Percentiles rank a stretch among this genome's conserved stretches.
phyloP scores from a whole-genome alignment of 306 rosid species.

The Glycine soja region DNA sequence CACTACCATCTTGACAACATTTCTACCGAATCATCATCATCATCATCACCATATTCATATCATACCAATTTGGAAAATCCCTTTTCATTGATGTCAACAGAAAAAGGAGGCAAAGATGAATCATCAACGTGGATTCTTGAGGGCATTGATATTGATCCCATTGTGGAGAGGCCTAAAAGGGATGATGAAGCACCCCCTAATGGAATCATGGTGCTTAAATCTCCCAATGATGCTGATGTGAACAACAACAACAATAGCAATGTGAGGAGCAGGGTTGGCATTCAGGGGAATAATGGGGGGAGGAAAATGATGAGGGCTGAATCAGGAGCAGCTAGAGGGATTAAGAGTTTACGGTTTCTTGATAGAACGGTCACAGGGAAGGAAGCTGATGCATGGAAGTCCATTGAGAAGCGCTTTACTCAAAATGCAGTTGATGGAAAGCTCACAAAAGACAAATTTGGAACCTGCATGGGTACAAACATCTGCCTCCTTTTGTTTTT shows the following conservation, averaged over 20 bases:
- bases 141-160: conserved; percentile 61
- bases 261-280: conserved; percentile 48
- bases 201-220: conserved; percentile 8
- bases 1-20: background rate
- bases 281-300: conserved; percentile 23
- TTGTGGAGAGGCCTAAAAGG: conserved; percentile 46
- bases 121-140: conserved; percentile 65
- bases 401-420: conserved; percentile 63
- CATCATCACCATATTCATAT: background rate
- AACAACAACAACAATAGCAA: background rate
- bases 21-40: background rate
- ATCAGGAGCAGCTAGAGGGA: conserved; percentile 71
- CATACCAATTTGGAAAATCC: background rate
- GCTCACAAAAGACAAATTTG: conserved; percentile 77
- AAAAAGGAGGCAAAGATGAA: conserved; percentile 40
- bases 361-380: conserved; percentile 73
- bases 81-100: conserved; percentile 53
- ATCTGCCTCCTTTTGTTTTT: background rate
- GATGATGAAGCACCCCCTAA: background rate
- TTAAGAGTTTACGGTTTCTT: conserved; percentile 78
- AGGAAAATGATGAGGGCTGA: conserved; percentile 43
- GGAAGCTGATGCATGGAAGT: conserved; percentile 77
- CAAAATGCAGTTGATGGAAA: conserved; percentile 57
- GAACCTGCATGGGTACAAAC: conserved; percentile 72
- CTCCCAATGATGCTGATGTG: conserved; percentile 27